Evolutionary conservation across 2,329 filamentous ascomycete genomes (phyloP).

Genomic region (Blastomyces parvus): DNA sequence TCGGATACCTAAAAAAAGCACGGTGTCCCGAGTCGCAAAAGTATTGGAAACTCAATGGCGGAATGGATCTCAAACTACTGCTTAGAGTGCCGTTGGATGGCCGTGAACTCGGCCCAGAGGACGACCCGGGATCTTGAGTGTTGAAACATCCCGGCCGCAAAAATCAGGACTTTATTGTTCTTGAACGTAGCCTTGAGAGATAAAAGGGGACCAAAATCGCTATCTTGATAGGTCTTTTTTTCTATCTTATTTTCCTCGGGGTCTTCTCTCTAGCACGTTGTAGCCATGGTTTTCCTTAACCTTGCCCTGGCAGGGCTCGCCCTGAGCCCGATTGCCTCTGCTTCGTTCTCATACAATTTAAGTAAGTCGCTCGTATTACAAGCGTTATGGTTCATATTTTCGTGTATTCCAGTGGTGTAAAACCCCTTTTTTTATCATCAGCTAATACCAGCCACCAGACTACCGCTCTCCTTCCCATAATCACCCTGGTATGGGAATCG

Average conservation of each 20-base stretch:
- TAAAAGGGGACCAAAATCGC: not conserved
- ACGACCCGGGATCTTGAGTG: not conserved
- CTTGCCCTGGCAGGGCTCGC: slow-evolving; percentile 2
- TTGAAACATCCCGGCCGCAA: not conserved
- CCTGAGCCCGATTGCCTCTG: not conserved
- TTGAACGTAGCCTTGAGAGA: not conserved
- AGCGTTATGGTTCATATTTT: not conserved
- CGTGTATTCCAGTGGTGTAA: not conserved
- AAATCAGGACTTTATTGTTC: too few relatives aligned
- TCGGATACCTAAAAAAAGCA: not conserved
- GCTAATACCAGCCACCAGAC: slow-evolving; percentile 25
- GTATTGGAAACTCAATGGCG: not conserved
- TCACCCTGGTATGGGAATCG: slow-evolving; percentile 54
- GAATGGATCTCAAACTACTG: not conserved
- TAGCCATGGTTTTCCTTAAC: slow-evolving; percentile 4
- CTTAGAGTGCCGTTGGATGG: not conserved
- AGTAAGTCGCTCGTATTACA: not conserved
- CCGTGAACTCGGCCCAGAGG: not conserved
- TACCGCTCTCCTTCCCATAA: slow-evolving; percentile 58
- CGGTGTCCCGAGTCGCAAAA: not conserved
- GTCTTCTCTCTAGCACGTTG: not conserved
- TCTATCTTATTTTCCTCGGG: not conserved
- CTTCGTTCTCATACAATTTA: slow-evolving; percentile 7
- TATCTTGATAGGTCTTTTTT: not conserved
- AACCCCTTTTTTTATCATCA: not conserved